Percentiles rank a stretch among this genome's conserved stretches.
phyloP scores from a whole-genome alignment of 2,329 filamentous ascomycete genomes.

The Aspergillus ochraceus region DNA sequence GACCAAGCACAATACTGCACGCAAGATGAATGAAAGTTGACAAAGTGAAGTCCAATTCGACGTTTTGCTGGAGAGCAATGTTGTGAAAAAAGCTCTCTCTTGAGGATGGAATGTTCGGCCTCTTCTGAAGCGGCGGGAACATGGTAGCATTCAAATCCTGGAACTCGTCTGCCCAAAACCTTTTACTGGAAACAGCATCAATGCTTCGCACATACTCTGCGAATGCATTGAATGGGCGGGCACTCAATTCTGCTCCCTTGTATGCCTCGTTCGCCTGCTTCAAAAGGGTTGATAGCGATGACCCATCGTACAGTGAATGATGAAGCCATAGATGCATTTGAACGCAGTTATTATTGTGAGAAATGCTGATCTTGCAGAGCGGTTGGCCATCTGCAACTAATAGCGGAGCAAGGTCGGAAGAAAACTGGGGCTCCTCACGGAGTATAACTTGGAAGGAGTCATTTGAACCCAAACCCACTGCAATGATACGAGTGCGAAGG shows the following conservation, averaged over 20 bases:
- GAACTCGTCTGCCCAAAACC: not conserved
- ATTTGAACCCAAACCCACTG: not conserved
- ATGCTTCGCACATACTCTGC: not conserved
- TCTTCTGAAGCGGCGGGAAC: not conserved
- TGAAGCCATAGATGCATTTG: not conserved
- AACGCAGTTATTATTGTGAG: not conserved
- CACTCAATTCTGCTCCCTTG: not conserved
- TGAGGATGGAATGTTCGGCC: not conserved
- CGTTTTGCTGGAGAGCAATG: not conserved
- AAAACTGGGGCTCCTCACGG: not conserved
- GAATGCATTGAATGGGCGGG: not conserved
- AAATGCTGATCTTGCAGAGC: not conserved
- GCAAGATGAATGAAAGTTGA: not conserved
- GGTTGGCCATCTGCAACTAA: not conserved
- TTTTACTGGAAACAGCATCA: not conserved
- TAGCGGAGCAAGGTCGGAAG: not conserved
- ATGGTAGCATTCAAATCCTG: not conserved
- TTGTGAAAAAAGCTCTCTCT: not conserved
- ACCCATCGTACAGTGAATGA: not conserved
- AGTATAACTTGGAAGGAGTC: not conserved
- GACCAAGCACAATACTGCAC: not conserved
- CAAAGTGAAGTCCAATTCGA: not conserved
- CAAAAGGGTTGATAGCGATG: not conserved
- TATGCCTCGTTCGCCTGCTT: not conserved
- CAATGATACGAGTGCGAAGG: not conserved